Conservation (phyloP, 1,284 basidiomycete species). For the Cutaneotrichosporon cyanovorans region DNA sequence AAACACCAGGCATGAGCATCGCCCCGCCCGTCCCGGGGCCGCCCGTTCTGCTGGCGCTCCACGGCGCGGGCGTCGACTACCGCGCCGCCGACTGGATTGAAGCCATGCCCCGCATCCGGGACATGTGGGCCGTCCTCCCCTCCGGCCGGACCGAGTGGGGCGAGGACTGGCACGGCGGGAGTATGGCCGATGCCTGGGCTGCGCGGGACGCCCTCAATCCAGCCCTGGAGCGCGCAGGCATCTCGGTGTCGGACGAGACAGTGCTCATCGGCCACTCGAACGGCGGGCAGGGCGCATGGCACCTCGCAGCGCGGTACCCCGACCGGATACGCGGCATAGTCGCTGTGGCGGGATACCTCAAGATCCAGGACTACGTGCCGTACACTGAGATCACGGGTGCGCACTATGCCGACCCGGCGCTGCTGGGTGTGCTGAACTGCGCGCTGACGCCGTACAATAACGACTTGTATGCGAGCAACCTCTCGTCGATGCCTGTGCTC, state of each 20-base stretch:
- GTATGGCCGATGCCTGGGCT: conserved; percentile 35
- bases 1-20: background rate
- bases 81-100: conserved; percentile 19
- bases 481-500: conserved; percentile 57
- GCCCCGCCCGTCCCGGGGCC: background rate
- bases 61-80: conserved; percentile 42
- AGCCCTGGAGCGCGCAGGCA: background rate
- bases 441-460: conserved; percentile 76
- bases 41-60: conserved; percentile 35
- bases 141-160: conserved; percentile 44
- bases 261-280: conserved; percentile 80
- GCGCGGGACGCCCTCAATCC: conserved; percentile 25
- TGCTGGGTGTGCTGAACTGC: conserved; percentile 62
- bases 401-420: conserved; percentile 67
- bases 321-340: conserved; percentile 67
- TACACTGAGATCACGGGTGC: conserved; percentile 48
- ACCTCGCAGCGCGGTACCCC: conserved; percentile 64
- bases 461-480: conserved; percentile 72
- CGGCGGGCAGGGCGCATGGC: conserved; percentile 84
- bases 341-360: conserved; percentile 68
- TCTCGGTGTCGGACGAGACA: conserved; percentile 2
- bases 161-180: conserved; percentile 44
- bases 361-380: conserved; percentile 75
- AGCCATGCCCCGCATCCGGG: conserved; percentile 21
- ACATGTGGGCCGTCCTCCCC: conserved; percentile 36